Percentiles rank a stretch among this genome's conserved stretches.
Evolutionary conservation across 2,329 filamentous ascomycete genomes (phyloP).

Genomic region (Fusarium mangiferae): DNA sequence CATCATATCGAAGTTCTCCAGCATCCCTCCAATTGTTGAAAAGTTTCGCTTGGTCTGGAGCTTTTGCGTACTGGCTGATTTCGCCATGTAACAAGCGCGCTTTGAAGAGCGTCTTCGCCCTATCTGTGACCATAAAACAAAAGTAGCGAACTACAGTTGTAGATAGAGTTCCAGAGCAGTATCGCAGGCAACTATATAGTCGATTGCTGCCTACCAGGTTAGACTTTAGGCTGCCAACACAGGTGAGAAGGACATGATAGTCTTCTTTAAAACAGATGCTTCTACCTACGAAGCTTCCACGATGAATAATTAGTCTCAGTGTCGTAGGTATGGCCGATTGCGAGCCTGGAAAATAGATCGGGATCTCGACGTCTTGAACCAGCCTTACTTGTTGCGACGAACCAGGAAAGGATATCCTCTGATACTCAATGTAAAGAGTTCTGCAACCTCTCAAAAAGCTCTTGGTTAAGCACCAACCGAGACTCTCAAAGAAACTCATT

Average conservation of each 20-base stretch:
- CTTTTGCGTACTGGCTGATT: neutral
- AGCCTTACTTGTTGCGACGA: neutral
- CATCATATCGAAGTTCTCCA: neutral
- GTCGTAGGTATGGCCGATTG: neutral
- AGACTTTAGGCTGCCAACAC: neutral
- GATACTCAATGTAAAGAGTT: neutral
- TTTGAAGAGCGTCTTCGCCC: neutral
- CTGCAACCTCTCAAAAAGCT: fast-evolving
- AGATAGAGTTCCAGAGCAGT: neutral
- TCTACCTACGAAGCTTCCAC: neutral
- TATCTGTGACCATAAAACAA: neutral
- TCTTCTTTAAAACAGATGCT: neutral
- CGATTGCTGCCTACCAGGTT: fast-evolving
- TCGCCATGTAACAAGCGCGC: neutral
- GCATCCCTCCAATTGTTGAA: neutral
- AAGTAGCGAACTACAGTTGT: neutral
- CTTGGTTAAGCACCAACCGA: neutral
- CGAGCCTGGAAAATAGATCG: neutral
- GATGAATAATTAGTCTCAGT: neutral
- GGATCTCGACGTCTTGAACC: neutral
- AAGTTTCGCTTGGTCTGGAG: neutral
- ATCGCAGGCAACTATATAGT: neutral
- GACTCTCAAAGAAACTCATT: neutral
- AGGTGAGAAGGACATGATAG: fast-evolving
- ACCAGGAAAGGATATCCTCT: neutral